Evolutionary conservation across 2,329 filamentous ascomycete genomes (phyloP), one percentile per base, ranked within the genome.

Genomic region (Aphanoascus verrucosus): DNA sequence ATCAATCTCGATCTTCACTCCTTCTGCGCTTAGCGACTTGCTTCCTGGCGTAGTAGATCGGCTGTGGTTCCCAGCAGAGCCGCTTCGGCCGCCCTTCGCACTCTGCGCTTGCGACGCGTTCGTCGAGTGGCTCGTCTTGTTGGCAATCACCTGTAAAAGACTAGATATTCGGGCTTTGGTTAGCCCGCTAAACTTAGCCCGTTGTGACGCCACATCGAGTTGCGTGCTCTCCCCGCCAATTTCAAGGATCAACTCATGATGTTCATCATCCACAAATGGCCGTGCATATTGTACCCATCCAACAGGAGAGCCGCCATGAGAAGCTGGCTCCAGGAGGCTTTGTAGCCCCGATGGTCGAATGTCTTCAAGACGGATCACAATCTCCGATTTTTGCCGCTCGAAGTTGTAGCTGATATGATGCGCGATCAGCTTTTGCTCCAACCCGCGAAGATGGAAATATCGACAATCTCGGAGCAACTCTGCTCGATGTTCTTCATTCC

Each of bases 381-480:
- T 94, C 69, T 97, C 90, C 2, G 80, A 76, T 47, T 79, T 79
- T 14, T 77, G 73, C 1, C 85, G 78, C 14, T 78, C 71, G 35
- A 86, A 78, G 63, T 96, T 95, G 68, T 82, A 89, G 49, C 77
- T 81, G 56, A 91, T 85, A 28, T 80, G 69, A 67, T 90, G 86
- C 0, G 86, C 81, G 42, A 96, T 85, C 9, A 97, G 75, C 58
- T 82, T 83, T 69, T 97, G 91, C 70, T 97, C 91, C 0, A 96
- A 72, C 0, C 88, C 89, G 64, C 90, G 91, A 61, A 97, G 83
- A 66, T 95, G 88, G 68, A 91, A 96, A 68, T 96, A 97, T 50
- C 87, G 83, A 57, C 88, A 93, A 67, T 97, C 91, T 40, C 86
- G 79, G 1, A 97, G 73, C 2, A 97, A 77, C 55, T 86, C 81